Evolutionary conservation across 352 stramenopile genomes (phyloP), one percentile per base, ranked within the genome.

Genomic region (Ophiocytium majus): DNA sequence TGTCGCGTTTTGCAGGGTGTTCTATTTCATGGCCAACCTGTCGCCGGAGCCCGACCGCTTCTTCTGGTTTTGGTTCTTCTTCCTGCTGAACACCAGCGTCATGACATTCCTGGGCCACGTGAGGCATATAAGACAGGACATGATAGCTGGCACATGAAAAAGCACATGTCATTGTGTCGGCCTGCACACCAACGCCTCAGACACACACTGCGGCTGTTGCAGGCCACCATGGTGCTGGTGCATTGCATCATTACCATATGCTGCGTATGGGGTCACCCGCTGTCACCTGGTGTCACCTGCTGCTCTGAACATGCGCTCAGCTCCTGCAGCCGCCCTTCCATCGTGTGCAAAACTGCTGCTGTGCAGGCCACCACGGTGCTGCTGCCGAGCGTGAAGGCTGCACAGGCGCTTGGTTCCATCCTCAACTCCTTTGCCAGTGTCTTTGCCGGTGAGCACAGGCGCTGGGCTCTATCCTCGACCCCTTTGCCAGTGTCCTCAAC

Each of bases 401-500:
- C 83, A 23, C 83, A 86, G 37, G 75, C 83, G 36, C n/a, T 86
- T 28, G 83, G 50, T 0, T 57, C 57, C 5, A 32, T 85, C 23
- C 34, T 86, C 31, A 66, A 50, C 17, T 81, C 32, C 50, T 50
- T 86, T 36, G 66, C 81, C 79, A 85, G 78, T 28, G 32, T 86
- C 0, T 86, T 86, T 63, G 83, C 78, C 17, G 64, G 64, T 76
- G 34, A 76, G 64, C 31, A 23, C 83, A 86, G 37, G 75, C 83
- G 36, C n/a, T 86, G 43, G 83, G 50, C 0, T 57, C 57, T 0
- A 32, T 85, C 23, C 34, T 86, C 31, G 36, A 50, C 17, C 64
- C 32, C 50, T 50, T 86, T 36, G 66, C 81, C 79, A 85, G 78
- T 28, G 32, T 86, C 0, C 85, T 86, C n/a, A n/a, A n/a, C n/a